These are phyloP conservation scores for Quercus glauca DNA, from an alignment of 306 rosid genomes.

Conservation along the genomic window DNA sequence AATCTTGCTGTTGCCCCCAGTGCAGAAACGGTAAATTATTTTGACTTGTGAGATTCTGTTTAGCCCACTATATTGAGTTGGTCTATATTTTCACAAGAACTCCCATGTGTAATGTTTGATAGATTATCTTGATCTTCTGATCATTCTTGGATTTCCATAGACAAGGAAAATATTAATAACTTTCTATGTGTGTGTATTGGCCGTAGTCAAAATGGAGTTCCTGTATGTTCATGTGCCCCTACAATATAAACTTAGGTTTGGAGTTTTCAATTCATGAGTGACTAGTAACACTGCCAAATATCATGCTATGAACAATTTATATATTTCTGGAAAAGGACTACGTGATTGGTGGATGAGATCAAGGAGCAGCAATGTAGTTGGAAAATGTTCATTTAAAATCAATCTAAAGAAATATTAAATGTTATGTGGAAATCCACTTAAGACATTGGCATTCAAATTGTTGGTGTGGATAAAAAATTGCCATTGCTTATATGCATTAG, in stretches of 20 bases:
- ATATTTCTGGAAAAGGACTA: not conserved
- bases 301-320: not conserved
- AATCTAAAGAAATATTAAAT: not conserved
- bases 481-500: not conserved
- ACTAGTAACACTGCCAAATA: not conserved
- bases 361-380: not conserved
- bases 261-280: not conserved
- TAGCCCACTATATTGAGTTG: conserved; percentile 11
- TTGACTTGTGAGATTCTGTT: conserved; percentile 1
- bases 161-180: not conserved
- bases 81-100: not conserved
- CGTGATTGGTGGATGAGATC: not conserved
- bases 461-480: not conserved
- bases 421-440: not conserved
- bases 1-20: conserved; percentile 41
- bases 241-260: not conserved
- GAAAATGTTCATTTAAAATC: not conserved
- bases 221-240: not conserved
- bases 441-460: not conserved
- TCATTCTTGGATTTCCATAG: not conserved
- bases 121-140: not conserved
- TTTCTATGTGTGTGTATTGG: not conserved
- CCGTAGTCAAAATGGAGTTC: not conserved
- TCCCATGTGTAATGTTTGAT: not conserved
- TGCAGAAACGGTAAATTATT: conserved; percentile 45